These are phyloP conservation scores for Russula abietina DNA, from an alignment of 768 basidiomycete genomes.

Conservation along the genomic window DNA sequence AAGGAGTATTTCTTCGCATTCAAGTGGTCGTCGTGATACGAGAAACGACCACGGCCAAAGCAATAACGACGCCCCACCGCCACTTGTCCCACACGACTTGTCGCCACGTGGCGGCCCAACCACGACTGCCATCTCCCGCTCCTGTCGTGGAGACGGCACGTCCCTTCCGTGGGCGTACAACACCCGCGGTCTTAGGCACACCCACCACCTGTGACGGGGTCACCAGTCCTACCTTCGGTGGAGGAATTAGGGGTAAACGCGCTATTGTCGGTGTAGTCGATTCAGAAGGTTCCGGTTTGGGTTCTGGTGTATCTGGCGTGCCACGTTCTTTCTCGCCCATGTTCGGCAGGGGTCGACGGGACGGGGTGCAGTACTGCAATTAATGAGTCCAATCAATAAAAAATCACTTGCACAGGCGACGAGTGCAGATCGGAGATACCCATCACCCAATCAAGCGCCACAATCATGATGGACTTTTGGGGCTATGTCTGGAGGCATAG, in stretches of 20 bases:
- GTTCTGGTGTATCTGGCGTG: slow-evolving; percentile 33
- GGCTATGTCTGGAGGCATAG: slow-evolving; percentile 4
- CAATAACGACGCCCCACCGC: slow-evolving; percentile 76
- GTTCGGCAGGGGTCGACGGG: slow-evolving; percentile 75
- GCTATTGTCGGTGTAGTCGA: slow-evolving; percentile 18
- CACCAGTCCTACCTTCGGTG: slow-evolving; percentile 21
- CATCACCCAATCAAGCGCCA: neutral
- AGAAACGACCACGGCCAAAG: slow-evolving; percentile 71
- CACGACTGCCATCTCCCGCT: slow-evolving; percentile 32
- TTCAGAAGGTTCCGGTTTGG: slow-evolving; percentile 18
- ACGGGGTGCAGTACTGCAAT: slow-evolving; percentile 61
- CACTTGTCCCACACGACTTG: slow-evolving; percentile 76
- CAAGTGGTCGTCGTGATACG: slow-evolving; percentile 51
- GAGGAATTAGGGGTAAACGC: slow-evolving; percentile 25
- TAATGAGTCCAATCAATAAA: slow-evolving; percentile 23
- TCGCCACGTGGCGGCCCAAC: slow-evolving; percentile 58
- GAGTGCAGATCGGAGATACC: neutral
- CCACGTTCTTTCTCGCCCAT: slow-evolving; percentile 83
- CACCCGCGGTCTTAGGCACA: slow-evolving; percentile 15
- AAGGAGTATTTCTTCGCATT: neutral
- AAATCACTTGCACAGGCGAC: neutral
- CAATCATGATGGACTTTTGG: slow-evolving; percentile 9
- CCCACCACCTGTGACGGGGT: slow-evolving; percentile 3
- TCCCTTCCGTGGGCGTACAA: slow-evolving; percentile 22
- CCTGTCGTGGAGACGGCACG: slow-evolving; percentile 23